Evolutionary conservation across 2,329 filamentous ascomycete genomes (phyloP), one percentile per base, ranked within the genome.

Genomic region (Penicillium rolfsii): DNA sequence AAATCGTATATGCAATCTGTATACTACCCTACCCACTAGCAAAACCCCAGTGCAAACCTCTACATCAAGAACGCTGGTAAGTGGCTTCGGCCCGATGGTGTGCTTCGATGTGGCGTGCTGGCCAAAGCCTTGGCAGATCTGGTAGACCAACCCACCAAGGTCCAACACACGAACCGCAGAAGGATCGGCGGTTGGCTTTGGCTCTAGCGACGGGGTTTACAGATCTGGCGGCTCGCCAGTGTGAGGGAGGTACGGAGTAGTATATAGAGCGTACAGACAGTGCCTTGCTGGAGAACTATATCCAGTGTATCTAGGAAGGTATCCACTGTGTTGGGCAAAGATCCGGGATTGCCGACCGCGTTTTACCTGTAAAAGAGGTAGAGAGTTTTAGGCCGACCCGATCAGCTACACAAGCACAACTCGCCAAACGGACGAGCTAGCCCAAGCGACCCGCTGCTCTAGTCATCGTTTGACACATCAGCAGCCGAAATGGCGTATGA

Each of bases 401-500:
- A 33, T 33, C 38, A 41, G 38, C 38, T 41, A 41, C 16, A 19
- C n/a, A n/a, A 40, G 16, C 16, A 19, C 33, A 35, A 35, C 40
- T 41, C 38, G 38, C 16, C 8, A 41, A 35, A 28, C 24, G 14
- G 43, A 46, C 43, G 22, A 49, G 46, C 46, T 30, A 49, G 28
- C 49, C 43, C 49, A 46, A 54, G 26, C 53, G 58, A 55, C 46
- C 28, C 8, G 16, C 14, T 28, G 8, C 28, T 46, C 26, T 24
- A 48, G 49, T 60, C 45, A 38, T 55, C 41, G 52, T 52, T 54
- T 41, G 52, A 60, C 45, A 59, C 36, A 54, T 53, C 57, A 54
- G 50, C 41, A 54, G 57, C 56, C 57, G 50, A 54, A 50, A 48
- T 19, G 46, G 46, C 28, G 43, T 24, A 46, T 46, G 24, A 14